phyloP scores from a whole-genome alignment of 78 protist genomes.

The Protostelium mycophagum region DNA sequence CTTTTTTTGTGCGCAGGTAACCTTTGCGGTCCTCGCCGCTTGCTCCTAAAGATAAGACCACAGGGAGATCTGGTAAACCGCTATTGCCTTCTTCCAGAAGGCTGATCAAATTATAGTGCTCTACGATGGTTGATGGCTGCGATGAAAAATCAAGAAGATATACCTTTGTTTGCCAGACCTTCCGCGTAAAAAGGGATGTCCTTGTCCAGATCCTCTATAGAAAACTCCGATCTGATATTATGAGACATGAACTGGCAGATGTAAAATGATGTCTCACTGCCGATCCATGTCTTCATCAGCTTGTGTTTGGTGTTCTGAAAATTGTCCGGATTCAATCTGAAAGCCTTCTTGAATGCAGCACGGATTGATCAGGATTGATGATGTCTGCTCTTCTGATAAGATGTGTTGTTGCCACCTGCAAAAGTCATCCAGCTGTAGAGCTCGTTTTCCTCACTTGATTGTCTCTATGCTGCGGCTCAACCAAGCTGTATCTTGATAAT shows the following conservation, averaged over 20 bases:
- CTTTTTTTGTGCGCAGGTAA: not conserved
- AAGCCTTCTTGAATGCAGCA: not conserved
- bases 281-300: not conserved
- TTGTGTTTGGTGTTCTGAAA: not conserved
- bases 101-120: not conserved
- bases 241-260: not conserved
- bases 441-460: not conserved
- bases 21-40: not conserved
- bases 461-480: not conserved
- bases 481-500: too few species aligned
- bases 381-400: not conserved
- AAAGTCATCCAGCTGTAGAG: not conserved
- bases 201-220: not conserved
- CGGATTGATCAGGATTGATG: not conserved
- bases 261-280: not conserved
- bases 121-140: not conserved
- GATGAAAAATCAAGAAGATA: not conserved
- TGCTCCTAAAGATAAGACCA: not conserved
- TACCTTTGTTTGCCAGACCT: not conserved
- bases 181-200: not conserved
- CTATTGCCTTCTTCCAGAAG: not conserved
- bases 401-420: not conserved
- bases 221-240: not conserved
- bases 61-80: not conserved
- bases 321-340: not conserved